These are phyloP conservation scores for Gryganskiella cystojenkinii DNA, from an alignment of 192 early-diverging fungal species.

Conservation along the genomic window DNA sequence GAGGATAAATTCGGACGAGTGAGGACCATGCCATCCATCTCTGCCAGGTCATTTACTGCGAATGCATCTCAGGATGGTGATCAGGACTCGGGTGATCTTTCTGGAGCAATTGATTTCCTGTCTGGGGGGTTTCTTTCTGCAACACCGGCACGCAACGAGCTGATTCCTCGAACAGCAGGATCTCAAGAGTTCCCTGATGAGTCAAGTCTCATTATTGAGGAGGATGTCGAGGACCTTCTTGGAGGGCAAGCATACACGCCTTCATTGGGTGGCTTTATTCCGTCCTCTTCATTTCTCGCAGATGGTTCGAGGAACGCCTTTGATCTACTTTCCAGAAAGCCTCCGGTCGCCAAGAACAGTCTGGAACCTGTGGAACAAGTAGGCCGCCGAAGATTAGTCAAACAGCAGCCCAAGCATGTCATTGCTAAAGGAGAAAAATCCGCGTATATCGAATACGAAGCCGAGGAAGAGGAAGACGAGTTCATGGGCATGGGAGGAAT, in stretches of 20 bases:
- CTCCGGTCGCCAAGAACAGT: not conserved
- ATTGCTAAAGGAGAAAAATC: slow-evolving; percentile 28
- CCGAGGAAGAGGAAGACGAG: slow-evolving; percentile 54
- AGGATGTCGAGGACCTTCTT: too few species aligned
- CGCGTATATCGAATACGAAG: slow-evolving; percentile 50
- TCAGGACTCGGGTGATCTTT: too few species aligned
- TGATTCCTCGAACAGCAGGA: too few species aligned
- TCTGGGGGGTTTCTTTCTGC: slow-evolving; percentile 4
- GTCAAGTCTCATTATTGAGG: too few species aligned
- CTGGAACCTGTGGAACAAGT: not conserved
- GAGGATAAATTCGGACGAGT: too few species aligned
- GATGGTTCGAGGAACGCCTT: slow-evolving; percentile 14
- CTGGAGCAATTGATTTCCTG: slow-evolving; percentile 8
- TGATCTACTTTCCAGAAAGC: slow-evolving; percentile 19
- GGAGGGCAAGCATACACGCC: too few species aligned
- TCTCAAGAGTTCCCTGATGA: too few species aligned
- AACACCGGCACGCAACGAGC: not conserved
- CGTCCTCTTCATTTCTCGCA: too few species aligned
- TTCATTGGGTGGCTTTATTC: too few species aligned
- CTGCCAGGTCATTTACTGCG: too few species aligned
- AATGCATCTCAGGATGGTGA: too few species aligned
- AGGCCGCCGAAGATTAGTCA: slow-evolving; percentile 11
- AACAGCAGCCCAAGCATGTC: slow-evolving; percentile 14
- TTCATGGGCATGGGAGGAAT: slow-evolving; percentile 50
- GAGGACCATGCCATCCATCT: too few species aligned